Evolutionary conservation across 345 rosid genomes (phyloP).

Genomic region (Schrenkiella parvula): DNA sequence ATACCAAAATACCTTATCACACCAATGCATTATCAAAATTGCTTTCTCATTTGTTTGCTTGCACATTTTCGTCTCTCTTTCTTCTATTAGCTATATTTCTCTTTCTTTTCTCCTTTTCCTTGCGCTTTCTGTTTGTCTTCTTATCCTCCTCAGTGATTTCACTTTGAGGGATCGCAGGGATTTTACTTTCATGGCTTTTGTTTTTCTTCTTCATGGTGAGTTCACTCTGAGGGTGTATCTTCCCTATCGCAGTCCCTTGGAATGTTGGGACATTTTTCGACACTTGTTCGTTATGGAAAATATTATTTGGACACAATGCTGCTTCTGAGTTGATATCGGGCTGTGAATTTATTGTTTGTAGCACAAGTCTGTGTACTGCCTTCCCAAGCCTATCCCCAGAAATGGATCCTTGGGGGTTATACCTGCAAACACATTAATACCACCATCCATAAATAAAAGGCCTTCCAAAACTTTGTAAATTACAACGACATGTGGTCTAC

Average conservation of each 20-base stretch:
- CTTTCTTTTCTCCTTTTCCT: not conserved
- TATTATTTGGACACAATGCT: conserved; percentile 13
- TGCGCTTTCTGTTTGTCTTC: not conserved
- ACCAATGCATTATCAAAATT: not conserved
- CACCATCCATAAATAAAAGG: not conserved
- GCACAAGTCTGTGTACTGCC: conserved; percentile 66
- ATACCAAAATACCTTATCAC: no score
- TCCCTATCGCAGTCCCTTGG: not conserved
- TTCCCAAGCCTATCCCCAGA: conserved; percentile 66
- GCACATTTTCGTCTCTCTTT: not conserved
- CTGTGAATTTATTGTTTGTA: conserved; percentile 53
- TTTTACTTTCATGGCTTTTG: not conserved
- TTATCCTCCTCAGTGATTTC: not conserved
- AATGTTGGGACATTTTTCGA: not conserved
- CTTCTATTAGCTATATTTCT: not conserved
- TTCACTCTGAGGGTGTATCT: not conserved
- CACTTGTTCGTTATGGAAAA: conserved; percentile 9
- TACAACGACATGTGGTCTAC: conserved; percentile 32
- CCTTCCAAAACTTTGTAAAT: not conserved
- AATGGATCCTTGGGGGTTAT: conserved; percentile 49
- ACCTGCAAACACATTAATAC: conserved; percentile 43
- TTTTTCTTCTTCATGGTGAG: not conserved
- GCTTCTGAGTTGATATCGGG: conserved; percentile 17
- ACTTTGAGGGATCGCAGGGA: not conserved
- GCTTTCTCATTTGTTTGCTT: not conserved